Evolutionary conservation across 164 flowering plant genomes (phyloP).

Genomic region (Liquidambar formosana): DNA sequence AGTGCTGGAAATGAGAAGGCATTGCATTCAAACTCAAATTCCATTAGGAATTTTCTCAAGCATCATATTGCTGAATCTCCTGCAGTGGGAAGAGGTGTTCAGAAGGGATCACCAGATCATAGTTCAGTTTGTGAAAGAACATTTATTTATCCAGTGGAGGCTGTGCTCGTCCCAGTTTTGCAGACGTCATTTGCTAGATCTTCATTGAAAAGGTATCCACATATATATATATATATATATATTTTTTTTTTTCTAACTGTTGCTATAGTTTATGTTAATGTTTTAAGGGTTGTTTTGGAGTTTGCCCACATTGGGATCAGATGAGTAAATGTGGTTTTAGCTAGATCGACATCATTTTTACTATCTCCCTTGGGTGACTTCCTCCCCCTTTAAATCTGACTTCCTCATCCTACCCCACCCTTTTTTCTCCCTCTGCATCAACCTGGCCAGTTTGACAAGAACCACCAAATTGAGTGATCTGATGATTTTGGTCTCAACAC

Average conservation of each 20-base stretch:
- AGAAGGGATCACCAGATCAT: conserved; percentile 42
- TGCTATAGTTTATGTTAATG: background rate
- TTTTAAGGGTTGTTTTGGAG: background rate
- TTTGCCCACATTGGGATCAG: background rate
- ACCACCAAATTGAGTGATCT: background rate
- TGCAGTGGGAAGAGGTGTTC: conserved; percentile 35
- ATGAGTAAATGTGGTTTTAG: background rate
- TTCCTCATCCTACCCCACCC: background rate
- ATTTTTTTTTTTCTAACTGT: conserved; percentile 2
- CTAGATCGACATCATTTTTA: too few species aligned
- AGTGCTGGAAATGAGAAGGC: conserved; percentile 33
- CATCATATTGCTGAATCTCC: conserved; percentile 41
- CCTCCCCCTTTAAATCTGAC: too few species aligned
- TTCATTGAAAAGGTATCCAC: conserved; percentile 70
- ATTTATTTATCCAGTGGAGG: conserved; percentile 85
- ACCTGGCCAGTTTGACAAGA: background rate
- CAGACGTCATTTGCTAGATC: conserved; percentile 71
- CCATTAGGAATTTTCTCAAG: conserved; percentile 32
- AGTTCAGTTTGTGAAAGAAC: conserved; percentile 52
- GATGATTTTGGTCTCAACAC: background rate
- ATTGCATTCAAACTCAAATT: conserved; percentile 29
- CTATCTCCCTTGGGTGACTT: too few species aligned
- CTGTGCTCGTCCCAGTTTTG: conserved; percentile 84
- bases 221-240: too few species aligned
- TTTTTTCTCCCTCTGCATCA: conserved; percentile 1